Percentiles rank a stretch among this genome's conserved stretches.
Conservation (phyloP, 1,284 basidiomycete species). For the Coriolopsis trogii region DNA sequence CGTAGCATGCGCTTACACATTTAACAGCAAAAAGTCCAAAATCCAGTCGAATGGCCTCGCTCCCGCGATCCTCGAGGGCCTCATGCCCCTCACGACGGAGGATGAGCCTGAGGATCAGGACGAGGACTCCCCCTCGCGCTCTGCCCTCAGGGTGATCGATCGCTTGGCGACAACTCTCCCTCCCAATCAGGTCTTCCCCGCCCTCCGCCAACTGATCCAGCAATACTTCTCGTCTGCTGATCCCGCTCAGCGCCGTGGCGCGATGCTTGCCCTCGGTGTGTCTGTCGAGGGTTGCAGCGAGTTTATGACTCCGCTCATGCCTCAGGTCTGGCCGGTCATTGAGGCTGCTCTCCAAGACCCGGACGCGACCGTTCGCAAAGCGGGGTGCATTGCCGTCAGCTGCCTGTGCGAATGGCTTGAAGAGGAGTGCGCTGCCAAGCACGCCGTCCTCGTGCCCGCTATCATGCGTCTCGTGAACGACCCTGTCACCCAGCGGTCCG, state of each 20-base stretch:
- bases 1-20: conserved; percentile 4
- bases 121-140: conserved; percentile 91
- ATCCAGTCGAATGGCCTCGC: conserved; percentile 89
- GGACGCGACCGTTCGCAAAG: conserved; percentile 90
- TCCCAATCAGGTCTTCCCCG: conserved; percentile 95
- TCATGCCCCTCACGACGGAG: conserved; percentile 95
- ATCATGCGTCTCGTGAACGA: conserved; percentile 93
- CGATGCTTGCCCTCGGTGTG: conserved; percentile 95
- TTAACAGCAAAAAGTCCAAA: conserved; percentile 91
- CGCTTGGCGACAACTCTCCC: conserved; percentile 93
- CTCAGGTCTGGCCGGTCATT: conserved; percentile 93
- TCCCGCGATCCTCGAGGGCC: conserved; percentile 84
- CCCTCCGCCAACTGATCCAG: conserved; percentile 81
- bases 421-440: conserved; percentile 88
- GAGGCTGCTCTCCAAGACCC: conserved; percentile 87
- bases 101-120: conserved; percentile 87
- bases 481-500: conserved; percentile 85
- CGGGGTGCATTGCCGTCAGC: conserved; percentile 92
- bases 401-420: conserved; percentile 99
- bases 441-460: conserved; percentile 87
- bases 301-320: conserved; percentile 94
- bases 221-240: conserved; percentile 86
- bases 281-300: conserved; percentile 98
- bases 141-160: conserved; percentile 95
- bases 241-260: conserved; percentile 83